Evolutionary conservation across 805 yeast species (phyloP).

Genomic region (Ogataea minuta): DNA sequence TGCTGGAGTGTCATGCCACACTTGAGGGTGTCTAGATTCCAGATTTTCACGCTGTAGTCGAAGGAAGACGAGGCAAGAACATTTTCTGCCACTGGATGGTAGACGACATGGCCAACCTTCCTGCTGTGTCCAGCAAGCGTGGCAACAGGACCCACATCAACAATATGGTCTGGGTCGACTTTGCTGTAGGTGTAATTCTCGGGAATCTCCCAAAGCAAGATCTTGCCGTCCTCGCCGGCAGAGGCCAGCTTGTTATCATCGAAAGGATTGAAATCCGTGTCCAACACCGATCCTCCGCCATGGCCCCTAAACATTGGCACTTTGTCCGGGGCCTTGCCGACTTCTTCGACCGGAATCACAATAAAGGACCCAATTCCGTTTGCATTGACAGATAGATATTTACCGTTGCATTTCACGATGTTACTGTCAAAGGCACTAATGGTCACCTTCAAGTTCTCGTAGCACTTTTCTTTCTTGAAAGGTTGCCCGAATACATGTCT

Average conservation of each 20-base stretch:
- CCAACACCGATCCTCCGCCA: constrained; percentile 91
- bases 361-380: constrained; percentile 99
- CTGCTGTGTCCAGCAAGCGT: constrained; percentile 81
- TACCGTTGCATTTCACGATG: constrained; percentile 81
- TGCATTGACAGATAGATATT: constrained; percentile 78
- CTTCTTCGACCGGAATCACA: constrained; percentile 79
- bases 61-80: constrained; percentile 87
- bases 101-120: constrained; percentile 89
- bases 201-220: constrained; percentile 88
- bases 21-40: constrained; percentile 81
- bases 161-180: constrained; percentile 49
- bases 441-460: constrained; percentile 74
- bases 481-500: constrained; percentile 96
- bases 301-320: constrained; percentile 95
- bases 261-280: constrained; percentile 94
- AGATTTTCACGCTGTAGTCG: constrained; percentile 87
- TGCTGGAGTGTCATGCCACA: constrained; percentile 74
- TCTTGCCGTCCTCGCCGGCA: constrained; percentile 76
- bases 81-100: constrained; percentile 84
- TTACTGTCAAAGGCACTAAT: constrained; percentile 97
- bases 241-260: constrained; percentile 72
- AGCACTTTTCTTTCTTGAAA: constrained; percentile 64
- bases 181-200: constrained; percentile 69
- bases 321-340: constrained; percentile 90
- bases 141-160: constrained; percentile 69